Evolutionary conservation across 2,329 filamentous ascomycete species (phyloP), one percentile per base, ranked within the genome.

Genomic region (Neoarthrinium moseri): DNA sequence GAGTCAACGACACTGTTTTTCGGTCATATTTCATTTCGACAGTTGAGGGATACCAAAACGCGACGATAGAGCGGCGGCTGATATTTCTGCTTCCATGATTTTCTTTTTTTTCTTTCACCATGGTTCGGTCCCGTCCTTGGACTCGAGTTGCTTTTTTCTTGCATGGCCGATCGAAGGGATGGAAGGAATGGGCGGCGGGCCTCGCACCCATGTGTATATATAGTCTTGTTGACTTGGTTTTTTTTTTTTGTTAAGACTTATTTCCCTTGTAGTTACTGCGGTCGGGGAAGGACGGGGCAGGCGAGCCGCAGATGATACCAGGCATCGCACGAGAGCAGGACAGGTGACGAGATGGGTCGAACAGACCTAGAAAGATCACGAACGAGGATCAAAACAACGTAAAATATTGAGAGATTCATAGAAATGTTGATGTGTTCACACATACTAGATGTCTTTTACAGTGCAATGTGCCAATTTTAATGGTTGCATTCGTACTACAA

Each of bases 31-130:
- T n/a, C 33, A n/a, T 33, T 43, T 43, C 20, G 21, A n/a, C 15
- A 18, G 13, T 27, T 23, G 54, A 57, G 49, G 55, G 49, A 61
- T 59, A 60, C 54, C 51, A 59, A 52, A 53, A 55, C 46, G 53
- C 46, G 46, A 56, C 47, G 50, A 61, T 62, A 61, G 59, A 57
- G 26, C 45, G 43, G 55, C 43, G 42, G 51, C 42, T 45, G 42
- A 44, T 45, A 44, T 29, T 49, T 35, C 34, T 46, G 26, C 40
- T 60, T 59, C 48, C 47, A 50, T 43, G 40, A 47, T 43, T 55
- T 54, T 56, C 47, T 43, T 47, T 48, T 29, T 29, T n/a, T n/a
- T 29, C n/a, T 29, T 8, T 29, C 33, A 36, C 33, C 12, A 15
- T 17, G 8, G 12, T 36, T 36, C n/a, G n/a, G n/a, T n/a, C n/a